These are phyloP conservation scores for Purpureocillium lavendulum DNA, from an alignment of 2,329 filamentous ascomycete genomes.

Conservation along the genomic window DNA sequence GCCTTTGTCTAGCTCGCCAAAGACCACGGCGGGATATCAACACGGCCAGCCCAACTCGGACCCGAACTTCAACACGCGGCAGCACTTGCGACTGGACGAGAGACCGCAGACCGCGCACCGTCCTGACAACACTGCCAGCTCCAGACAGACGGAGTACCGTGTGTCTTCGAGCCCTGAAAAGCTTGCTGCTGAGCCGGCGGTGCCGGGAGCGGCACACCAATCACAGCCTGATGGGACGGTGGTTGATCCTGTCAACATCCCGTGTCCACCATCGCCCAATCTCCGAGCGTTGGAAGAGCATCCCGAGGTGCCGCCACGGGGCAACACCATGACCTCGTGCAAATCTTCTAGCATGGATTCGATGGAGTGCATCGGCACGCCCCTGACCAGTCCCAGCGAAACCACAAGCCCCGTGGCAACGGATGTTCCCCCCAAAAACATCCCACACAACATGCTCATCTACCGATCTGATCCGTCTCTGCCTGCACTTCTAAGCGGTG, in stretches of 20 bases:
- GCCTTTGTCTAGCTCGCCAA: conserved; percentile 27
- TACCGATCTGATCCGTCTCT: conserved; percentile 58
- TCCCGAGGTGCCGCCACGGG: conserved; percentile 25
- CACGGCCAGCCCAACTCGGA: conserved; percentile 36
- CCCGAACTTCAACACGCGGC: conserved; percentile 28
- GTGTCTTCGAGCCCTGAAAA: background rate
- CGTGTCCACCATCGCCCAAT: conserved; percentile 38
- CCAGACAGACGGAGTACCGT: background rate
- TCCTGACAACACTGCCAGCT: conserved; percentile 19
- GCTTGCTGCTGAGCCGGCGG: too few relatives aligned
- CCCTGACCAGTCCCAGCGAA: conserved; percentile 47
- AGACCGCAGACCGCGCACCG: conserved; percentile 41
- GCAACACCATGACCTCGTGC: conserved; percentile 32
- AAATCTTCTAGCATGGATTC: conserved; percentile 46
- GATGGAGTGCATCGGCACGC: conserved; percentile 37
- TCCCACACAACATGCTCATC: conserved; percentile 37
- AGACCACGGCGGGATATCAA: conserved; percentile 28
- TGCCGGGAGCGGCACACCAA: too few relatives aligned
- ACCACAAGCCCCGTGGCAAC: conserved; percentile 38
- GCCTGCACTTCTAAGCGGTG: conserved; percentile 53
- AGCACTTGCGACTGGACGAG: conserved; percentile 23
- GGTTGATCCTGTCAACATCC: conserved; percentile 19
- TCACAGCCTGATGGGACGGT: too few relatives aligned
- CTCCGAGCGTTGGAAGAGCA: conserved; percentile 26
- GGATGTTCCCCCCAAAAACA: conserved; percentile 28